Base-by-base conservation (phyloP, 1,139 yeast genomes). In the Yarrowia galli region DNA sequence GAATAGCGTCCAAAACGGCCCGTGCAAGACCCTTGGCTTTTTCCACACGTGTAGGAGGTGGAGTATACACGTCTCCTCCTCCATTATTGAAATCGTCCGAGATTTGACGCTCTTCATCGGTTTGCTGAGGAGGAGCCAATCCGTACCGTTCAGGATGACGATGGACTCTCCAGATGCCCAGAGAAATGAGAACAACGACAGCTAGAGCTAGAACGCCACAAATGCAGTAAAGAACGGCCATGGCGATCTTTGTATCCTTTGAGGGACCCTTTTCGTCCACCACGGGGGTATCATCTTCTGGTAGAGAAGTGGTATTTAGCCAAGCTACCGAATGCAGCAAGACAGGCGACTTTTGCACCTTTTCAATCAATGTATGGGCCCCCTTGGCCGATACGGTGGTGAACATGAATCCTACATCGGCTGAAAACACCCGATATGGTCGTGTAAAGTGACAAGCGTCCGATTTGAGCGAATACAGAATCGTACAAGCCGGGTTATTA, bases 131-230 rank as follows among this genome's bases (percentile, higher is more conserved):
- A 15, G 71, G 61, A 15, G 70, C 69, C 32, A 75, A 58, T 13
- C 79, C 79, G 67, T 78, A 78, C 32, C 80, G 71, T 65, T 78
- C 80, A 0, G 80, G 80, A 65, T 78, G 79, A 42, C 75, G 73
- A 65, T 77, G 79, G 3, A 77, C 75, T 5, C 80, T 72, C 66
- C 66, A 61, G 35, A 77, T 69, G 4, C 79, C 79, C 16, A 79
- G 79, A 1, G 77, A 73, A 7, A 77, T 71, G 51, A 78, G 76
- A 16, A 77, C 70, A 60, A 76, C 71, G 45, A 78, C 68, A 65
- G 78, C 76, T 18, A 74, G 70, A 3, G 74, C 74, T 1, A 78
- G 77, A 3, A 78, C 72, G 36, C 77, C 67, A 4, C 79, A 79
- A 25, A 76, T 67, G 46, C 74, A 70, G 68, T 78, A 78, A 16